Evolutionary conservation across 2,329 filamentous ascomycete genomes (phyloP).

Genomic region (Fonsecaea pugnacius): DNA sequence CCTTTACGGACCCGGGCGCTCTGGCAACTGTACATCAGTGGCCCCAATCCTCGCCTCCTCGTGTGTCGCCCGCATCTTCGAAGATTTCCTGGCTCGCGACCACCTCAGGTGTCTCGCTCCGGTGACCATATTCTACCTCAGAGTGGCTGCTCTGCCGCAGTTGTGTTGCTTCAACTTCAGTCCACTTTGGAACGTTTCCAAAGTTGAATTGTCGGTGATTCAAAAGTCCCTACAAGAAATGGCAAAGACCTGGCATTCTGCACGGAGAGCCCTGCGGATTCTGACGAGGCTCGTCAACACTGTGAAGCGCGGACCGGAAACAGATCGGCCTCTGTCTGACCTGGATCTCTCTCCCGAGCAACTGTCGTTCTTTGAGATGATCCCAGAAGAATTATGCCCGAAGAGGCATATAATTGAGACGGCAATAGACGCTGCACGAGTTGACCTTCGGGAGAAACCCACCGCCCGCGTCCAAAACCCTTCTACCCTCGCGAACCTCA

Average conservation of each 20-base stretch:
- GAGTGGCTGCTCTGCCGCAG: constrained; percentile 27
- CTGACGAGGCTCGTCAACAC: constrained; percentile 1
- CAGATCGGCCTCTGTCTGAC: constrained; percentile 4
- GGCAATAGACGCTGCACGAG: background rate
- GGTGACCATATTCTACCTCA: constrained; percentile 28
- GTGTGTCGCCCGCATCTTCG: constrained; percentile 50
- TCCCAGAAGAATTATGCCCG: constrained; percentile 3
- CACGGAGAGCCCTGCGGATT: background rate
- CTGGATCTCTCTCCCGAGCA: constrained; percentile 12
- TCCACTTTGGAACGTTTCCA: background rate
- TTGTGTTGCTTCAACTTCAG: constrained; percentile 9
- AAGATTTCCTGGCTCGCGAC: constrained; percentile 45
- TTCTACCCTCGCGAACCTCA: background rate
- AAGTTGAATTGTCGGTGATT: background rate
- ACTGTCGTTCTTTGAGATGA: constrained; percentile 10
- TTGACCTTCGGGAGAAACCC: background rate
- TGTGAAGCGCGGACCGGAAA: background rate
- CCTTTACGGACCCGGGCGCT: constrained; percentile 43
- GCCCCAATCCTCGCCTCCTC: constrained; percentile 49
- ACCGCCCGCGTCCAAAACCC: background rate
- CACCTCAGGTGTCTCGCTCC: constrained; percentile 19
- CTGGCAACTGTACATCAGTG: constrained; percentile 37
- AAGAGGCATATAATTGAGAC: constrained; percentile 8
- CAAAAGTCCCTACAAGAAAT: background rate
- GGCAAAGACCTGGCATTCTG: background rate